Evolutionary conservation across 2,329 filamentous ascomycete species (phyloP), one percentile per base, ranked within the genome.

Genomic region (Sporothrix humicola): DNA sequence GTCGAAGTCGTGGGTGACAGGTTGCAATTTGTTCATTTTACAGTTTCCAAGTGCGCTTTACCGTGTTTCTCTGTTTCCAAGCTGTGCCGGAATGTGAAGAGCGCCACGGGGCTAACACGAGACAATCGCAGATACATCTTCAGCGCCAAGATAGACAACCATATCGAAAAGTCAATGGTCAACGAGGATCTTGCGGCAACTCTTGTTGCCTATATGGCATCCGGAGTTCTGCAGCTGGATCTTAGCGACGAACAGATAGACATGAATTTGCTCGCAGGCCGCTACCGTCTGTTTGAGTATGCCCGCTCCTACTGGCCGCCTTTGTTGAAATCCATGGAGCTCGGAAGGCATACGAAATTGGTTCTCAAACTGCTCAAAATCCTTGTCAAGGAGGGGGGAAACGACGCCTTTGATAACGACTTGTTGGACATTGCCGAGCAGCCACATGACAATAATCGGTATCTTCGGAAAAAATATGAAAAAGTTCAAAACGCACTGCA

Each of bases 11-110:
- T 48, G 61, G 61, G 61, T n/a, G 61, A 66, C 37, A n/a, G 42
- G 61, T 42, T 66, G 61, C 61, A 66, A 46, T 66, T 66, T 66
- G 61, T 66, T 23, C 61, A 66, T 23, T 66, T 66, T 42, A 66
- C 61, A 48, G 61, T 66, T 48, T 46, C 61, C 31, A 17, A 56
- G 52, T 56, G 52, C 52, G 52, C 10, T 56, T 56, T 23, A 56
- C 52, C 52, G 52, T 56, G 20, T 23, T 56, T 56, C n/a, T 23
- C 52, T 23, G 52, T 56, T 56, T 56, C 52, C 52, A 56, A 56
- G 52, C 52, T 56, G 20, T 56, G 52, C 52, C 52, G 52, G 20
- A 56, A 56, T 12, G 52, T 12, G 52, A 23, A 23, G 20, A 56
- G 10, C n/a, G 7, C 52, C 52, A 56, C 1, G 52, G 52, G 52